phyloP scores from a whole-genome alignment of 1,139 yeast species.

The Meyerozyma smithsonii region DNA sequence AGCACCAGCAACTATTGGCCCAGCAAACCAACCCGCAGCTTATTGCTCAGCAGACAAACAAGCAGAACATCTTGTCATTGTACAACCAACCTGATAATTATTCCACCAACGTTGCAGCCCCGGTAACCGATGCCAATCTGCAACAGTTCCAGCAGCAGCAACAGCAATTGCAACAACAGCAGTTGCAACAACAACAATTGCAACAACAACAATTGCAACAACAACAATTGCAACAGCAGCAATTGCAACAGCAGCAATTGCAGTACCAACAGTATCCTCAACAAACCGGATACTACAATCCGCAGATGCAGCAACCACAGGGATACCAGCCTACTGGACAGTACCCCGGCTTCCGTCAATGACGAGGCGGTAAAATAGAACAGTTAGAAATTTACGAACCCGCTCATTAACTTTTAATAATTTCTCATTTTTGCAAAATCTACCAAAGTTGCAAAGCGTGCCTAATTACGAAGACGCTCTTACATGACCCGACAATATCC shows the following conservation, averaged over 20 bases:
- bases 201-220: conserved; percentile 10
- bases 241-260: conserved; percentile 19
- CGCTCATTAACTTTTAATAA: too few species aligned
- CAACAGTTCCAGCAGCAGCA: conserved; percentile 13
- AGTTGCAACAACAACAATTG: conserved; percentile 16
- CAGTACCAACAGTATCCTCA: conserved; percentile 15
- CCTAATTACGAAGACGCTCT: too few species aligned
- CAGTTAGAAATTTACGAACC: too few species aligned
- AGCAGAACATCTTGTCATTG: conserved; percentile 38
- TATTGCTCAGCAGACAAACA: conserved; percentile 40
- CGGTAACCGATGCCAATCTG: too few species aligned
- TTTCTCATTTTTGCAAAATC: too few species aligned
- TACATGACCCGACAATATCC: too few species aligned
- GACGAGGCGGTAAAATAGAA: too few species aligned
- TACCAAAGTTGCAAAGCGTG: too few species aligned
- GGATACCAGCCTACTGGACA: not conserved
- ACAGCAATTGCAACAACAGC: conserved; percentile 8
- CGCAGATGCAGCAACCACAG: not conserved
- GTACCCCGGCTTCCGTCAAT: too few species aligned
- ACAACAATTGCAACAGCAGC: conserved; percentile 9
- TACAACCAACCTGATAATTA: conserved; percentile 33
- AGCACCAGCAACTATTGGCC: conserved; percentile 46
- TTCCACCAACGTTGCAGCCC: conserved; percentile 23
- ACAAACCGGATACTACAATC: conserved; percentile 3
- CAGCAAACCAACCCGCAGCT: conserved; percentile 43